A percentile compares a stretch with the other conserved stretches of the same genome.
These are phyloP conservation scores for Leptographium flavum DNA, from an alignment of 2,329 filamentous ascomycete genomes.

Conservation along the genomic window DNA sequence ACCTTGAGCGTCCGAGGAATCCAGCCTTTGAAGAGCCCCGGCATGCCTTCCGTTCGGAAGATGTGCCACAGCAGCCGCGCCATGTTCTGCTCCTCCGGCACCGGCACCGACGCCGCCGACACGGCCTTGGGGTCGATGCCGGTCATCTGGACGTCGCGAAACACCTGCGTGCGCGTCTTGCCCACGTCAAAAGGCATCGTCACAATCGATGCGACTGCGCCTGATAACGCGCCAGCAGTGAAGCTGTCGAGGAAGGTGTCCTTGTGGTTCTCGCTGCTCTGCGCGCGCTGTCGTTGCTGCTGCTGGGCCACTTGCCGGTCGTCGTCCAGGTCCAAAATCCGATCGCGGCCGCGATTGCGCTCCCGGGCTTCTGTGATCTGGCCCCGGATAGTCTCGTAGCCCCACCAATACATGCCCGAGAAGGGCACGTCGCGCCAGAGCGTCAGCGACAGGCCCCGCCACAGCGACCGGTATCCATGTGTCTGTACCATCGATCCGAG, in stretches of 20 bases:
- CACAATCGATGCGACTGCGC: conserved; percentile 70
- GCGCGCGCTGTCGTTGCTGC: conserved; percentile 33
- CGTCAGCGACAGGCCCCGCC: conserved; percentile 80
- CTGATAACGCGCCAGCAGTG: conserved; percentile 68
- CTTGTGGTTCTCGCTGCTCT: conserved; percentile 54
- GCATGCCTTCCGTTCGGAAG: conserved; percentile 66
- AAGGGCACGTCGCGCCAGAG: conserved; percentile 97
- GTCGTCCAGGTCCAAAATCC: conserved; percentile 18
- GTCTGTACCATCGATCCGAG: conserved; percentile 64
- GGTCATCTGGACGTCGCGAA: conserved; percentile 35
- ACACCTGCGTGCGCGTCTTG: conserved; percentile 87
- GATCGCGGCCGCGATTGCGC: conserved; percentile 26
- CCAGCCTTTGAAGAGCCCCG: conserved; percentile 83
- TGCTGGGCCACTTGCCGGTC: neutral
- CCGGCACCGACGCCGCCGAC: conserved; percentile 21
- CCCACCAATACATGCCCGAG: conserved; percentile 95
- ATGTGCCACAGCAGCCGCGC: conserved; percentile 79
- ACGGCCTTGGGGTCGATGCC: conserved; percentile 7
- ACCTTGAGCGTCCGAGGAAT: conserved; percentile 85
- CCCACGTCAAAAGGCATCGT: conserved; percentile 96
- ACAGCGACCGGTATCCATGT: conserved; percentile 69
- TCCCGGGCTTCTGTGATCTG: conserved; percentile 55
- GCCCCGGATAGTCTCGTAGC: conserved; percentile 74
- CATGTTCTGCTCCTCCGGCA: conserved; percentile 67
- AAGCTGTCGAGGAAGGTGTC: conserved; percentile 83